These are phyloP conservation scores for Forsythia viridissima DNA, from an alignment of 257 asterid species.

Conservation along the genomic window DNA sequence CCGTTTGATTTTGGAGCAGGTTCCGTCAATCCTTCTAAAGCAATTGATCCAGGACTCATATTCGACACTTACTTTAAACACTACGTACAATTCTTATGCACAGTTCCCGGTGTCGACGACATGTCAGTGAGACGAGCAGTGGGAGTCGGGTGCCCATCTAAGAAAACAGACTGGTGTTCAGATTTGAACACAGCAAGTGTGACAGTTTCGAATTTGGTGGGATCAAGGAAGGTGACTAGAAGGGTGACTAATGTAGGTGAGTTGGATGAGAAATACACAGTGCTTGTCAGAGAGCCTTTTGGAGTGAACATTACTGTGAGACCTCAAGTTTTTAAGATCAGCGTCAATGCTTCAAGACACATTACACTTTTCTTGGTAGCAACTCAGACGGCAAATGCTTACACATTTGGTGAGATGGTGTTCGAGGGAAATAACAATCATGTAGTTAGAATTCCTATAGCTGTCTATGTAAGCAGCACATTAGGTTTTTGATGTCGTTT, in stretches of 20 bases:
- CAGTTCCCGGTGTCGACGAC: constrained; percentile 68
- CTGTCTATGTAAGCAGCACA: constrained; percentile 51
- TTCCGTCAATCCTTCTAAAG: constrained; percentile 52
- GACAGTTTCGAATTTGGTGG: constrained; percentile 59
- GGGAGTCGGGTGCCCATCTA: constrained; percentile 49
- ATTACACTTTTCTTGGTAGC: constrained; percentile 43
- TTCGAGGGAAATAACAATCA: constrained; percentile 51
- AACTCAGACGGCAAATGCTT: constrained; percentile 43
- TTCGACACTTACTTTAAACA: constrained; percentile 48
- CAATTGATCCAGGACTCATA: constrained; percentile 67
- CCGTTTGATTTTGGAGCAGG: constrained; percentile 75
- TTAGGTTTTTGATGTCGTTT: constrained; percentile 27
- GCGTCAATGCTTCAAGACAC: constrained; percentile 49
- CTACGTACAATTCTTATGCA: constrained; percentile 52
- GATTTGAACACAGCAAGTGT: constrained; percentile 63
- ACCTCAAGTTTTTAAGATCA: constrained; percentile 42
- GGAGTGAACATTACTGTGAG: constrained; percentile 51
- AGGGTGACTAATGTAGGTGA: constrained; percentile 57
- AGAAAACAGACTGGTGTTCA: constrained; percentile 52
- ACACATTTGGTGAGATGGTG: constrained; percentile 56
- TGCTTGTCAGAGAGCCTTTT: constrained; percentile 44
- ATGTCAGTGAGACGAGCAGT: constrained; percentile 50
- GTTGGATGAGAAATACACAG: constrained; percentile 49
- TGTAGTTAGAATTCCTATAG: constrained; percentile 52
- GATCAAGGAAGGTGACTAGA: constrained; percentile 52